These are phyloP conservation scores for Cladosporium colombiae DNA, from an alignment of 2,329 filamentous ascomycete species.

Conservation along the genomic window DNA sequence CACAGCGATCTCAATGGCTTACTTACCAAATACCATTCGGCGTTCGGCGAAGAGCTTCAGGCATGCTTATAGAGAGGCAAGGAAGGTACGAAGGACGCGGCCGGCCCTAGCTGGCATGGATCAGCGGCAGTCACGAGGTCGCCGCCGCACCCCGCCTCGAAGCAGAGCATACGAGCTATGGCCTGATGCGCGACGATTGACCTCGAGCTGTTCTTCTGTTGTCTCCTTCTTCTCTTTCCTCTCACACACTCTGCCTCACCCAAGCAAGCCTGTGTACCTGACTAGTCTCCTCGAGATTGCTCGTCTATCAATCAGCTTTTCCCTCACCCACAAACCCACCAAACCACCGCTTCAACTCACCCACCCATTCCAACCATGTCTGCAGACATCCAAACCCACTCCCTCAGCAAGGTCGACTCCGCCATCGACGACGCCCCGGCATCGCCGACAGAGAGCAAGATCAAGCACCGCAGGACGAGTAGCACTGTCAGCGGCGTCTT, in stretches of 20 bases:
- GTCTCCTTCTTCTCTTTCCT: slow-evolving; percentile 1
- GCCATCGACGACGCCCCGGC: slow-evolving; percentile 74
- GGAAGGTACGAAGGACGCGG: slow-evolving; percentile 16
- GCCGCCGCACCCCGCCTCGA: slow-evolving; percentile 9
- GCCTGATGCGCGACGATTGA: slow-evolving; percentile 18
- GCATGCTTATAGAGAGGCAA: slow-evolving; percentile 11
- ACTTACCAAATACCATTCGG: not conserved
- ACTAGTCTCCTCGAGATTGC: slow-evolving; percentile 13
- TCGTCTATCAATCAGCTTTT: slow-evolving; percentile 1
- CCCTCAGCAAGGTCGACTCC: slow-evolving; percentile 87
- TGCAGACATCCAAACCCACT: slow-evolving; percentile 48
- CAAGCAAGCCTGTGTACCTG: slow-evolving; percentile 13
- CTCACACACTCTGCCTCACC: slow-evolving; percentile 5
- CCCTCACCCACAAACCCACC: slow-evolving; percentile 17
- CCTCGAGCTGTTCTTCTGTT: slow-evolving; percentile 12
- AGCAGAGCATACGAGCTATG: slow-evolving; percentile 20
- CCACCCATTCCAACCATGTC: slow-evolving; percentile 48
- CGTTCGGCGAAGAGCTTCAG: not conserved
- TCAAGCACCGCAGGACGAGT: slow-evolving; percentile 68
- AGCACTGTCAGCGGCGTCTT: slow-evolving; percentile 72
- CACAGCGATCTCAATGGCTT: not conserved
- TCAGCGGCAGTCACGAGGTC: slow-evolving; percentile 17
- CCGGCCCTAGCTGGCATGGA: slow-evolving; percentile 8
- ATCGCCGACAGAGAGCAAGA: slow-evolving; percentile 67
- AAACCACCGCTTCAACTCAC: not conserved